These are phyloP conservation scores for Trichophyton verrucosum DNA, from an alignment of 2,329 filamentous ascomycete genomes.

Conservation along the genomic window DNA sequence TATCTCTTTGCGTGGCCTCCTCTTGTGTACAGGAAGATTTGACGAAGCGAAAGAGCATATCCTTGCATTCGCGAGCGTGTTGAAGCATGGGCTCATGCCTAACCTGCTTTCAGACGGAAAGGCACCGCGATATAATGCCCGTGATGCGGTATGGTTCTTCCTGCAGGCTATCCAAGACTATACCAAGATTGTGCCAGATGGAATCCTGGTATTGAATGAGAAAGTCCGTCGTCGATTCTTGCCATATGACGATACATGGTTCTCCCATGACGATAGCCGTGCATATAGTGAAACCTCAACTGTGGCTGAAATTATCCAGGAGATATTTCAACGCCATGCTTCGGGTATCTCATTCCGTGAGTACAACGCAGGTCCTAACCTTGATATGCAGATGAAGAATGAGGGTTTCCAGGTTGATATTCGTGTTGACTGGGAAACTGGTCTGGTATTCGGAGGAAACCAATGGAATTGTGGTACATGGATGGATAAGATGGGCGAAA, in stretches of 20 bases:
- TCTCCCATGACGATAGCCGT: conserved; percentile 63
- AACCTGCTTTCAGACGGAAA: conserved; percentile 81
- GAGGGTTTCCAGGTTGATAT: conserved; percentile 89
- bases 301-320: conserved; percentile 80
- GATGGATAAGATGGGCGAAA: conserved; percentile 99
- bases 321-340: conserved; percentile 84
- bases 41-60: conserved; percentile 89
- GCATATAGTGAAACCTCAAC: conserved; percentile 79
- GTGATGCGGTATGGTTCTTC: conserved; percentile 97
- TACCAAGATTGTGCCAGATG: conserved; percentile 65
- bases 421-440: conserved; percentile 79
- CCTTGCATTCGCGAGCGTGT: conserved; percentile 80
- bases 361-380: conserved; percentile 75
- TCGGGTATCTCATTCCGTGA: conserved; percentile 84
- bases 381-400: conserved; percentile 86
- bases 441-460: conserved; percentile 86
- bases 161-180: conserved; percentile 94
- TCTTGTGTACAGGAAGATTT: conserved; percentile 77
- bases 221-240: conserved; percentile 75
- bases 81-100: conserved; percentile 98
- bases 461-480: conserved; percentile 94
- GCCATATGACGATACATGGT: conserved; percentile 94
- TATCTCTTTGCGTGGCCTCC: conserved; percentile 86
- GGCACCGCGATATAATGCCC: conserved; percentile 81
- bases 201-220: conserved; percentile 58